Conservation (phyloP, 306 rosid species). For the Corylus americana region DNA sequence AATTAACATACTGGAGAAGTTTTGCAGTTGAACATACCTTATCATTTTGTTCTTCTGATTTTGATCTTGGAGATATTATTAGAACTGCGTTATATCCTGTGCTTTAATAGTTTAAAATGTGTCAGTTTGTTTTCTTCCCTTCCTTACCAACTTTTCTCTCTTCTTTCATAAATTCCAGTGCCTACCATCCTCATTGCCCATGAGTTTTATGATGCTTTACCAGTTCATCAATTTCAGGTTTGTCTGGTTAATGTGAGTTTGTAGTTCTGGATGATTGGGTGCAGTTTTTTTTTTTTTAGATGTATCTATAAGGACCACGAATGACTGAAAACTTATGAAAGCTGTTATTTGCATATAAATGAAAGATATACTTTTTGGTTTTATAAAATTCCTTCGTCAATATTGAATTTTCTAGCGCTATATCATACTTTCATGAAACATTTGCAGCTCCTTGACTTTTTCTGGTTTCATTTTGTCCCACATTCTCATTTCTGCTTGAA, state of each 20-base stretch:
- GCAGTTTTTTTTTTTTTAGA: not conserved
- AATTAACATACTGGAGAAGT: not conserved
- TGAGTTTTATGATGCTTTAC: conserved; percentile 92
- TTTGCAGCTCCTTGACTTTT: conserved; percentile 18
- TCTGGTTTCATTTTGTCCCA: conserved; percentile 1
- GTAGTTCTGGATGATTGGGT: not conserved
- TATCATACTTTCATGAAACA: conserved; percentile 10
- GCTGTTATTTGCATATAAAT: not conserved
- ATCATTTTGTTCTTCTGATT: not conserved
- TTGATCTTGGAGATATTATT: conserved; percentile 12
- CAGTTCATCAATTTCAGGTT: conserved; percentile 97
- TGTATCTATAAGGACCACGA: not conserved
- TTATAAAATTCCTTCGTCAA: not conserved
- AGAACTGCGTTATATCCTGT: conserved; percentile 1
- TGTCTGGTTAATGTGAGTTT: conserved; percentile 10
- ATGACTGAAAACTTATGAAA: conserved; percentile 19
- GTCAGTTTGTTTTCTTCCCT: conserved; percentile 3
- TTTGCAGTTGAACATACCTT: not conserved
- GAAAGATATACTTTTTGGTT: not conserved
- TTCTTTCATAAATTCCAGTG: conserved; percentile 44
- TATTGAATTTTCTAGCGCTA: no score
- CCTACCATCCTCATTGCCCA: conserved; percentile 88
- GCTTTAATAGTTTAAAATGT: conserved; percentile 4
- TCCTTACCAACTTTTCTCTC: conserved; percentile 24
- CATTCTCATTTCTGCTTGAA: conserved; percentile 8